These are phyloP conservation scores for Magnaporthales sp. DNA, from an alignment of 2,329 filamentous ascomycete genomes.

Conservation along the genomic window DNA sequence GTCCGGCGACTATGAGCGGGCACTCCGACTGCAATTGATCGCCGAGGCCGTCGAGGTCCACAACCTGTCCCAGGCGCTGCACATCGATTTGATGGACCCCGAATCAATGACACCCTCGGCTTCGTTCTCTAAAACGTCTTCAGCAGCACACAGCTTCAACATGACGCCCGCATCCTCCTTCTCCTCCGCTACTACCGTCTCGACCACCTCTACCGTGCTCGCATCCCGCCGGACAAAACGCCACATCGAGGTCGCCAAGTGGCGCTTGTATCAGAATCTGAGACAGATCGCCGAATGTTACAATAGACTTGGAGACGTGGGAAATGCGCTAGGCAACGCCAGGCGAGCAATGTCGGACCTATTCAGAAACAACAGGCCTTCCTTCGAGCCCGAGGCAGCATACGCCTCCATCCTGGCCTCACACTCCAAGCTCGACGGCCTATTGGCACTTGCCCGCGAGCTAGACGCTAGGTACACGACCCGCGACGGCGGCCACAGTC, in stretches of 20 bases:
- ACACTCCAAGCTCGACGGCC: not conserved
- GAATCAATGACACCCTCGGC: not conserved
- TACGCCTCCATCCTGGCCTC: slow-evolving; percentile 3
- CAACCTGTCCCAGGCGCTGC: not conserved
- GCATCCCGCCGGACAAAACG: not conserved
- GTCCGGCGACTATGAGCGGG: not conserved
- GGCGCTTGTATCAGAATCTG: slow-evolving; percentile 4
- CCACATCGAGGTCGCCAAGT: not conserved
- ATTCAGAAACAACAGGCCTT: not conserved
- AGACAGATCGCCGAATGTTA: slow-evolving; percentile 3
- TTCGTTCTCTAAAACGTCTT: not conserved
- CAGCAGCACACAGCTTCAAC: not conserved
- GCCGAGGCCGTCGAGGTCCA: slow-evolving; percentile 4
- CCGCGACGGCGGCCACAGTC: not conserved
- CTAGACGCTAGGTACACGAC: not conserved
- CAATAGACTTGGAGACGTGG: slow-evolving; percentile 1
- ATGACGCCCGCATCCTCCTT: not conserved
- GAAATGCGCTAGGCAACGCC: not conserved
- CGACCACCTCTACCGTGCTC: not conserved
- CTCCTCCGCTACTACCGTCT: not conserved
- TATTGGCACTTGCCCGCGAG: not conserved
- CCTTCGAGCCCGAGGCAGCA: slow-evolving; percentile 5
- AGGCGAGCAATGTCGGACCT: not conserved
- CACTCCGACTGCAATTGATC: not conserved
- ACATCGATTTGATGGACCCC: slow-evolving; percentile 1